Evolutionary conservation across 805 yeast species (phyloP).

Genomic region (Wickerhamomyces strasburgensis): DNA sequence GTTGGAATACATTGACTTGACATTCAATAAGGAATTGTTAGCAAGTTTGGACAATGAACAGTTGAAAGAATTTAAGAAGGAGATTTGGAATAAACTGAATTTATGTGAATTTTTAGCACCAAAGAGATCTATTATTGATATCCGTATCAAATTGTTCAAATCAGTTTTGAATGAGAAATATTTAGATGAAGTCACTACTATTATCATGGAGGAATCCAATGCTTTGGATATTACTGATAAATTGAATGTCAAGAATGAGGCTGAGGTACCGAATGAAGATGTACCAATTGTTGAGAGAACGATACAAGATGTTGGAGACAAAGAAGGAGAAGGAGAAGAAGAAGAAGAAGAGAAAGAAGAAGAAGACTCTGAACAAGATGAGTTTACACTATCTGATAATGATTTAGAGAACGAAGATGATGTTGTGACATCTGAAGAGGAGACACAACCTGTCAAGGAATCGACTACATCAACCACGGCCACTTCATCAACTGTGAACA

Average conservation of each 20-base stretch:
- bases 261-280: conserved; percentile 1
- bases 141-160: conserved; percentile 26
- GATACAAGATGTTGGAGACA: no score
- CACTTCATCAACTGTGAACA: background rate
- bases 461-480: background rate
- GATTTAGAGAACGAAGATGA: conserved; percentile 8
- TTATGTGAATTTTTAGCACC: conserved; percentile 24
- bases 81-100: conserved; percentile 21
- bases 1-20: conserved; percentile 22
- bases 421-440: conserved; percentile 5
- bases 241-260: conserved; percentile 4
- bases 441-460: no score
- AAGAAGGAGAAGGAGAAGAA: conserved; percentile 4
- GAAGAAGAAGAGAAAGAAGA: conserved; percentile 8
- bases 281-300: background rate
- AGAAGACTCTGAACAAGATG: conserved; percentile 1
- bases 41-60: conserved; percentile 19
- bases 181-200: conserved; percentile 8
- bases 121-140: conserved; percentile 23
- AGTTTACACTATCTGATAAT: background rate
- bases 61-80: conserved; percentile 21
- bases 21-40: conserved; percentile 16
- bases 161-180: conserved; percentile 26
- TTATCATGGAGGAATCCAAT: conserved; percentile 6
- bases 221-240: conserved; percentile 3